Evolutionary conservation across 768 basidiomycete genomes (phyloP), one percentile per base, ranked within the genome.

Genomic region (Psilocybe cubensis): DNA sequence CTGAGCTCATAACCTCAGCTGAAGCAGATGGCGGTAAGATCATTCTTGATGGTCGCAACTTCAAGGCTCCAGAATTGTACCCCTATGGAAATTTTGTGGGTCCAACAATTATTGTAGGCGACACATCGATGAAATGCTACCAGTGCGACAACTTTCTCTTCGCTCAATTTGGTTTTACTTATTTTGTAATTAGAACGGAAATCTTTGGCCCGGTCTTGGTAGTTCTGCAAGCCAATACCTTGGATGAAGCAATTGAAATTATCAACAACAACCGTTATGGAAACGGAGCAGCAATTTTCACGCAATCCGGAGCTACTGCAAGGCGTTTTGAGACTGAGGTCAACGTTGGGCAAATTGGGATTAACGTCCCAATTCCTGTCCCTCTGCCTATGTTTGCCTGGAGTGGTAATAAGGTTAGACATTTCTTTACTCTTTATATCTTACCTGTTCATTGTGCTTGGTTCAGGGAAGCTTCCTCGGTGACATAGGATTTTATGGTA

Each of bases 221-320:
- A 9, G 79, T 96, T 54, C 68, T 98, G 53, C 80, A 83, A 46
- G 92, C 88, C 4, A 86, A 94, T 29, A 92, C 88, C 0, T 77
- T 98, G 41, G 95, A 98, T 59, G 93, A 96, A 57, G 96, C 94
- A 11, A 81, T 98, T 57, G 83, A 85, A 41, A 86, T 96, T 59
- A 88, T 98, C 73, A 98, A 98, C 75, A 74, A 79, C 59, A 98
- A 97, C 75, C 80, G 74, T 62, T 98, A 97, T 70, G 91, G 96
- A 7, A 98, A 98, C 65, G 96, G 96, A 27, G 86, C 95, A 27
- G 92, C 94, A 20, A 93, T 97, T 69, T 98, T 98, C 72, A 99
- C 96, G 20, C 93, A 97, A 74, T 92, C 90, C 12, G 97, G 96
- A 14, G 92, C 96, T 29, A 94, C 94, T 6, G 96, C 95, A 17